phyloP scores from a whole-genome alignment of 495 filamentous ascomycete species.

The Hyphodiscus hymeniophilus region DNA sequence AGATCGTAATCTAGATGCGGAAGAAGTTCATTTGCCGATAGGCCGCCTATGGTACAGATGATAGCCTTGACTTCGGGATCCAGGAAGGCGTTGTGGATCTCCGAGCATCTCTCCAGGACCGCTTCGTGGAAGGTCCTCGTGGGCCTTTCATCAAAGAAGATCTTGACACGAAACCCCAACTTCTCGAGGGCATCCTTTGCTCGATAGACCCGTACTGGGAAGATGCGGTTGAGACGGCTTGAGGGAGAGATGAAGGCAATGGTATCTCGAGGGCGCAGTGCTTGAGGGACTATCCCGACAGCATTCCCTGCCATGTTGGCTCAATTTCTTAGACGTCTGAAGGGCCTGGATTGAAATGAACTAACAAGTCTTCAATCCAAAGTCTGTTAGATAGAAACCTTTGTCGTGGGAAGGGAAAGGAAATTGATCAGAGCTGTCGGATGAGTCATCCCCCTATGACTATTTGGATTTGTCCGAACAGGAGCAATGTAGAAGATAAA shows the following conservation, averaged over 20 bases:
- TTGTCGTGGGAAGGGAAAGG: no score
- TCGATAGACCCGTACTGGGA: slow-evolving; percentile 1
- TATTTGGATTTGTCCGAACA: no score
- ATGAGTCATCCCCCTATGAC: no score
- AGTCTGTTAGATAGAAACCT: no score
- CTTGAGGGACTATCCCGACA: slow-evolving; percentile 9
- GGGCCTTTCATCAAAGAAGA: background rate
- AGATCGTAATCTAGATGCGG: slow-evolving; percentile 24
- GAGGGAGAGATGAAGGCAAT: slow-evolving; percentile 28
- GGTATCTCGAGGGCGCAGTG: slow-evolving; percentile 20
- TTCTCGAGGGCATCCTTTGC: background rate
- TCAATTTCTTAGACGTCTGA: no score
- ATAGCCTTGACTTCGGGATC: slow-evolving; percentile 24
- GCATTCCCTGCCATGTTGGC: no score
- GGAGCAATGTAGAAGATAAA: no score
- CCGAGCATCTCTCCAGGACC: background rate
- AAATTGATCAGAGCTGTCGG: no score
- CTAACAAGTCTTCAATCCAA: no score
- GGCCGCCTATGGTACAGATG: slow-evolving; percentile 26
- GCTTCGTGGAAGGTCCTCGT: background rate
- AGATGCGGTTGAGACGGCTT: slow-evolving; percentile 18
- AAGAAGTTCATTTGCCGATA: slow-evolving; percentile 23
- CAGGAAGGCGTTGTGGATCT: slow-evolving; percentile 22
- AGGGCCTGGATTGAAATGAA: no score
- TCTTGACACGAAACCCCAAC: background rate